phyloP scores from a whole-genome alignment of 208 protist species.

The Acanthamoeba sp. region DNA sequence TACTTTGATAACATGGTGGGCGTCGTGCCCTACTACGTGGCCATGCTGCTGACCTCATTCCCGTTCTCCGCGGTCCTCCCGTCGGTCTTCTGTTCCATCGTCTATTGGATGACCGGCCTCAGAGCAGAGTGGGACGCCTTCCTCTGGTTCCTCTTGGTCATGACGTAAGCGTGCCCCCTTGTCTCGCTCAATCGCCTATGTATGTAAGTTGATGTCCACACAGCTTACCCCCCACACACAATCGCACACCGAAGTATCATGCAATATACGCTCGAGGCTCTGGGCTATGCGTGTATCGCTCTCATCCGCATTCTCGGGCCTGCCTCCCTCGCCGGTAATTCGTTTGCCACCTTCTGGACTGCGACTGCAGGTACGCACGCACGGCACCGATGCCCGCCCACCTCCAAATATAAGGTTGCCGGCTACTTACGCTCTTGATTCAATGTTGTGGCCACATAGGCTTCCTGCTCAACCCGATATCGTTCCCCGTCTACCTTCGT shows the following conservation, averaged over 20 bases:
- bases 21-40: neutral
- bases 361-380: neutral
- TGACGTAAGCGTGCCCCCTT: neutral
- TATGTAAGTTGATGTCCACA: too few relatives aligned
- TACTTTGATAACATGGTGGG: constrained; percentile 46
- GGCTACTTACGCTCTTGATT: too few relatives aligned
- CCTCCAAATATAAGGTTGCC: too few relatives aligned
- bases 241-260: neutral
- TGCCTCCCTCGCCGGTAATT: neutral
- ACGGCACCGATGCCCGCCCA: too few relatives aligned
- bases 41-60: neutral
- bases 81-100: constrained; percentile 7
- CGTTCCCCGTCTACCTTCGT: neutral
- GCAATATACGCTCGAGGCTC: neutral
- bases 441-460: too few relatives aligned
- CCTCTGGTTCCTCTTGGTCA: constrained; percentile 25
- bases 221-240: neutral
- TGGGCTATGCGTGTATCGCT: constrained; percentile 2
- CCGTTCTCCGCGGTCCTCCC: neutral
- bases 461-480: too few relatives aligned
- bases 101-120: neutral
- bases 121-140: constrained; percentile 11
- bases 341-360: neutral
- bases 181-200: too few relatives aligned
- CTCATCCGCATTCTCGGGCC: neutral